These are phyloP conservation scores for Neurospora hispaniola DNA, from an alignment of 495 filamentous ascomycete species.

Conservation along the genomic window DNA sequence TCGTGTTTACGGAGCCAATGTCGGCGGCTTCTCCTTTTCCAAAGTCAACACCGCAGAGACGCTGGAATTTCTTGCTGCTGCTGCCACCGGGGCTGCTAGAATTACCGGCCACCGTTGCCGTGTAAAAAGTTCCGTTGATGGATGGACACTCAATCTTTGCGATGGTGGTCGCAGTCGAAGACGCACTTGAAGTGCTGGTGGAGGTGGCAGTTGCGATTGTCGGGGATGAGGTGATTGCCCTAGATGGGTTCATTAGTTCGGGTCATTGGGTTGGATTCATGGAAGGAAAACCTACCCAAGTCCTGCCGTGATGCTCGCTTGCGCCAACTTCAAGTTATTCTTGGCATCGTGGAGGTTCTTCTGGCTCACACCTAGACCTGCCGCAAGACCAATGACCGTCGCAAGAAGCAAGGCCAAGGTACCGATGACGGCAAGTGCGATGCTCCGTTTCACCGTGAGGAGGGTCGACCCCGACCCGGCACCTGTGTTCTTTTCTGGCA, in stretches of 20 bases:
- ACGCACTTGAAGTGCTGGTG: background rate
- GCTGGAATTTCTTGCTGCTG: slow-evolving; percentile 18
- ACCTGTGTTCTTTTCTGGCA: background rate
- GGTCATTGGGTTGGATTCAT: background rate
- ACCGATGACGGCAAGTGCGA: slow-evolving; percentile 5
- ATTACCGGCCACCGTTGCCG: background rate
- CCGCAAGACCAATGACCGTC: slow-evolving; percentile 17
- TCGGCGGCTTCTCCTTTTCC: slow-evolving; percentile 21
- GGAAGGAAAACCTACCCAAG: background rate
- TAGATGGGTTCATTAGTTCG: background rate
- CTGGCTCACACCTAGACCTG: slow-evolving; percentile 22
- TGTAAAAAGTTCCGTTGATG: slow-evolving; percentile 26
- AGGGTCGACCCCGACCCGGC: background rate
- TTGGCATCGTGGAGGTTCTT: slow-evolving; percentile 9
- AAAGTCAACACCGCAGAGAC: slow-evolving; percentile 28
- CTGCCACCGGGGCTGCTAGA: background rate
- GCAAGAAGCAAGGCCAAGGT: slow-evolving; percentile 6
- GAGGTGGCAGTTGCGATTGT: background rate
- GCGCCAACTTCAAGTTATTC: slow-evolving; percentile 5
- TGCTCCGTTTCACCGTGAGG: slow-evolving; percentile 12
- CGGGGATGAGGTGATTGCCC: background rate
- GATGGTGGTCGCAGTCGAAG: slow-evolving; percentile 3
- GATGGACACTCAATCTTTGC: slow-evolving; percentile 14
- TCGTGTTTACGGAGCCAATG: slow-evolving; percentile 16
- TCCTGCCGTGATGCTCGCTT: slow-evolving; percentile 7